Evolutionary conservation across 148 eudicot species (phyloP), one percentile per base, ranked within the genome.

Genomic region (Vaccinium macrocarpon): DNA sequence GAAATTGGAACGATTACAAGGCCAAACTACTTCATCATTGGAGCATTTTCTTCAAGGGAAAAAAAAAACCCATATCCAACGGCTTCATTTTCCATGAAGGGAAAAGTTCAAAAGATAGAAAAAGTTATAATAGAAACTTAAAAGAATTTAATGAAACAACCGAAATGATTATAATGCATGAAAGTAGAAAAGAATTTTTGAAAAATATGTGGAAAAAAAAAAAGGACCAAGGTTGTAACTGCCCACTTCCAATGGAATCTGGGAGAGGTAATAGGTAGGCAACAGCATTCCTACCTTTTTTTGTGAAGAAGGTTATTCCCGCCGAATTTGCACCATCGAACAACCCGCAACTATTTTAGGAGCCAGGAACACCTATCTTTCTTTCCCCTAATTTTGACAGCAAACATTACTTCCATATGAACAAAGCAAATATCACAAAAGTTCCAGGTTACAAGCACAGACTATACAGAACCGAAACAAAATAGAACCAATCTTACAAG

Each of bases 1-100:
- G 29, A 48, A 76, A 76, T 76, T 76, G 79, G 79, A 76, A 48
- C 32, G 29, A 48, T 66, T 23, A 66, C 71, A 11, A 66, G 71
- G 32, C 71, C 42, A 73, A 35, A 35, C 21, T 7, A 73, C 11
- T 76, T 76, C 27, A 76, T 76, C 55, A 76, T 0, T 6, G 55
- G 55, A 46, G 53, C 29, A 46, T 38, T 7, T 25, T 23, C 14
- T 66, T 23, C 0, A 4, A 0, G 32, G 15, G 25, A 23, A 9
- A 25, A 66, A n/a, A 23, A 25, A 23, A 32, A 32, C 2, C 1
- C 35, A 14, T 25, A 0, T 66, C 10, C 35, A 64, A 64, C 15
- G 12, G 8, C 70, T n/a, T n/a, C 23, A 61, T 61, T 61, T 21
- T 21, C 66, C 23, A 3, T 21, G 9, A 5, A 62, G 10, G 0